Evolutionary conservation across 225 moss, liverwort and hornwort species (phyloP).

Genomic region (Physcomitrellopsis africana): DNA sequence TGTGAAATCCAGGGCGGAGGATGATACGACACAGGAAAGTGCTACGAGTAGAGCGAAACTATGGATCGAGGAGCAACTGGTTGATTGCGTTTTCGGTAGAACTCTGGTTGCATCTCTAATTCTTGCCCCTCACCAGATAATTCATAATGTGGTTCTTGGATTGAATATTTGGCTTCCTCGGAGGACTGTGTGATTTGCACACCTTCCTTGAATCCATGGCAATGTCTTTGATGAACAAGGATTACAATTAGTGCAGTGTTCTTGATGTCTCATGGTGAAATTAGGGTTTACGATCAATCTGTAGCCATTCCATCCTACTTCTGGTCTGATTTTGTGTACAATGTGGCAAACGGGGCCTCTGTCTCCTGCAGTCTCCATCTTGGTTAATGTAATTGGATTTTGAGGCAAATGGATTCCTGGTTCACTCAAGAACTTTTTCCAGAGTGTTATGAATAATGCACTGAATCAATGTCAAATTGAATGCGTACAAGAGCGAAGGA

Average conservation of each 20-base stretch:
- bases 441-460: slow-evolving; percentile 22
- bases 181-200: neutral
- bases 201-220: neutral
- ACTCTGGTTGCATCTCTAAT: slow-evolving; percentile 11
- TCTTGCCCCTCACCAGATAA: neutral
- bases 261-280: neutral
- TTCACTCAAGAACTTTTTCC: neutral
- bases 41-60: neutral
- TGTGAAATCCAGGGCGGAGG: neutral
- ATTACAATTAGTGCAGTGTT: neutral
- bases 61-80: neutral
- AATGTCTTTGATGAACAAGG: neutral
- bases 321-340: neutral
- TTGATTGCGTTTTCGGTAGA: neutral
- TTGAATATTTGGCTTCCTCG: neutral
- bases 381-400: neutral
- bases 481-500: slow-evolving; percentile 31
- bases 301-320: neutral
- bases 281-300: slow-evolving; percentile 11
- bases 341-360: neutral
- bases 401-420: slow-evolving; percentile 9
- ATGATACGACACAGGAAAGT: no score
- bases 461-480: slow-evolving; percentile 24
- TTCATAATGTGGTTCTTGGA: neutral
- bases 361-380: neutral